Conservation (phyloP, 192 early-diverging fungal species). For the Phycomyces nitens region DNA sequence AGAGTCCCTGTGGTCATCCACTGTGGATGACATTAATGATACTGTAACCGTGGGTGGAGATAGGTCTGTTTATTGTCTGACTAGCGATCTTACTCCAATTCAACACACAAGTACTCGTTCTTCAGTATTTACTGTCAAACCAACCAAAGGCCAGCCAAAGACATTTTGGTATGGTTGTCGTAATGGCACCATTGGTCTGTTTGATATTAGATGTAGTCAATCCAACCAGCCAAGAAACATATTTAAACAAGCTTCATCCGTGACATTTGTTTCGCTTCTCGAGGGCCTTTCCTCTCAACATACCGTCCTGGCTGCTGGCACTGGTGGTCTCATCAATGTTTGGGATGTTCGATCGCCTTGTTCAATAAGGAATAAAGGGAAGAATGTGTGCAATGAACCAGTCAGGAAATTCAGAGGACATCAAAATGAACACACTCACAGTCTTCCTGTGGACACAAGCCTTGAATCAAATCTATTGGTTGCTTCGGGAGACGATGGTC, state of each 20-base stretch:
- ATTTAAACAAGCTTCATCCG: not conserved
- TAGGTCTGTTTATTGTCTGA: not conserved
- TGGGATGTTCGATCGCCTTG: not conserved
- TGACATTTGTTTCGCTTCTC: not conserved
- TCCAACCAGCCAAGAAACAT: not conserved
- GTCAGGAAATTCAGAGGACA: not conserved
- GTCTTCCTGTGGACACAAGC: not conserved
- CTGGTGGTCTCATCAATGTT: not conserved
- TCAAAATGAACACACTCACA: not conserved
- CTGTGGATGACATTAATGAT: not conserved
- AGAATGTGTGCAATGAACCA: not conserved
- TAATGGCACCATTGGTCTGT: not conserved
- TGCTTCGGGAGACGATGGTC: not conserved
- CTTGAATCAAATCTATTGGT: not conserved
- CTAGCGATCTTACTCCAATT: not conserved
- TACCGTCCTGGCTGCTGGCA: not conserved
- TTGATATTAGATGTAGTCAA: not conserved
- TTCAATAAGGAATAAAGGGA: not conserved
- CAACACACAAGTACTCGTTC: not conserved
- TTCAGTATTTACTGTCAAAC: not conserved
- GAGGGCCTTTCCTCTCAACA: not conserved
- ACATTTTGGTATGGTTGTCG: slow-evolving; percentile 1
- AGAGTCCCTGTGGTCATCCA: slow-evolving; percentile 3
- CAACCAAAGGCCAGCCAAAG: not conserved
- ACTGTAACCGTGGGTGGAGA: not conserved